phyloP scores from a whole-genome alignment of 2,329 filamentous ascomycete species.

The Cryphonectria carpinicola region DNA sequence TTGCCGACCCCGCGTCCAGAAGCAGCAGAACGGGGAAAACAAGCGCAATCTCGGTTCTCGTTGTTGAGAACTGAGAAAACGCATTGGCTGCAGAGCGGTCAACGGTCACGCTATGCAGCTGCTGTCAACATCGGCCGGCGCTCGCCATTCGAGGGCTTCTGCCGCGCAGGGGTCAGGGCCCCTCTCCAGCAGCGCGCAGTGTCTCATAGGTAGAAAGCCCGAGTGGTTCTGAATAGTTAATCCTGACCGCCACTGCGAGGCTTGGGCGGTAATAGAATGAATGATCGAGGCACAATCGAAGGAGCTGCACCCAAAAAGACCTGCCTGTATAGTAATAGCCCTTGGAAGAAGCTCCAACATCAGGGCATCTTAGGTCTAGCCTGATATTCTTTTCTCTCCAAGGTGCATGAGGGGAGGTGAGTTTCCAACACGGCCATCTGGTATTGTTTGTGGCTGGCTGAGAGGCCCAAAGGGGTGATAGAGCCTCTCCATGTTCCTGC shows the following conservation, averaged over 20 bases:
- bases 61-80: background rate
- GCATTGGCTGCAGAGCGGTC: background rate
- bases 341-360: background rate
- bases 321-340: conserved; percentile 1
- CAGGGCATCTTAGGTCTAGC: background rate
- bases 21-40: background rate
- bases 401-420: background rate
- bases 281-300: background rate
- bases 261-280: background rate
- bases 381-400: background rate
- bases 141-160: background rate
- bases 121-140: background rate
- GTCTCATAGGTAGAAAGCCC: conserved; percentile 6
- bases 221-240: background rate
- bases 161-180: background rate
- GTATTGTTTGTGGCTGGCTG: conserved; percentile 15
- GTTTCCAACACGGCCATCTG: background rate
- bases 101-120: background rate
- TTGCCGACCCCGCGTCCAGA: background rate
- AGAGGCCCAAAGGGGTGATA: background rate
- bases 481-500: conserved; percentile 1
- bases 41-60: background rate
- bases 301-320: background rate
- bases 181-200: background rate
- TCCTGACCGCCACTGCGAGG: background rate